Percentiles rank a stretch among this genome's conserved stretches.
Conservation (phyloP, 768 basidiomycete genomes). For the Boletus vermiculosoides region DNA sequence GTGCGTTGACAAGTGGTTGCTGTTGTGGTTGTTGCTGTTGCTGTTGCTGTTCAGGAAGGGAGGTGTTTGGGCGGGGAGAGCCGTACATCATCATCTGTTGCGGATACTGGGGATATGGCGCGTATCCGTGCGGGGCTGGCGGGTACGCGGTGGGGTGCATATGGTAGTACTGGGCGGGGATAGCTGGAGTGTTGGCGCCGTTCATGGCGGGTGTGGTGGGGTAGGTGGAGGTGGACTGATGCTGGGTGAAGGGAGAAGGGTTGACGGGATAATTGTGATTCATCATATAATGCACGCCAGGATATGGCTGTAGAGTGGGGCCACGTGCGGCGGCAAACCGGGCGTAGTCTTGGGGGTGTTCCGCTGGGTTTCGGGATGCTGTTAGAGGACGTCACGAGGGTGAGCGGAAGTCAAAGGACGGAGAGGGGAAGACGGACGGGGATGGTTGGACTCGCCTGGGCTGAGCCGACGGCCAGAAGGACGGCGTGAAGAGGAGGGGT, state of each 20-base stretch:
- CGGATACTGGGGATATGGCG: constrained; percentile 56
- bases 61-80: constrained; percentile 36
- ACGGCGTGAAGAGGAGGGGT: constrained; percentile 26
- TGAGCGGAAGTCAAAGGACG: background rate
- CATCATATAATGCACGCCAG: constrained; percentile 59
- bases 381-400: constrained; percentile 7
- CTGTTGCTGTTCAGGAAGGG: constrained; percentile 35
- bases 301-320: constrained; percentile 52
- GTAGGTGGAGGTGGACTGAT: constrained; percentile 39
- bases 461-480: constrained; percentile 30
- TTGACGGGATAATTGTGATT: constrained; percentile 67
- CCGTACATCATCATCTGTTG: constrained; percentile 72
- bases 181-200: constrained; percentile 39
- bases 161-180: constrained; percentile 52
- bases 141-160: constrained; percentile 55
- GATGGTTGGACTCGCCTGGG: constrained; percentile 15
- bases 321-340: constrained; percentile 40
- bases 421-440: constrained; percentile 20
- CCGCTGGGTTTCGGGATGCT: constrained; percentile 19
- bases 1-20: constrained; percentile 33
- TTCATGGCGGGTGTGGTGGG: constrained; percentile 35
- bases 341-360: constrained; percentile 26
- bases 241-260: constrained; percentile 49
- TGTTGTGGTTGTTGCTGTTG: constrained; percentile 19
- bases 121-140: constrained; percentile 40